These are phyloP conservation scores for Trichoderma sp. DNA, from an alignment of 2,329 filamentous ascomycete species.

Conservation along the genomic window DNA sequence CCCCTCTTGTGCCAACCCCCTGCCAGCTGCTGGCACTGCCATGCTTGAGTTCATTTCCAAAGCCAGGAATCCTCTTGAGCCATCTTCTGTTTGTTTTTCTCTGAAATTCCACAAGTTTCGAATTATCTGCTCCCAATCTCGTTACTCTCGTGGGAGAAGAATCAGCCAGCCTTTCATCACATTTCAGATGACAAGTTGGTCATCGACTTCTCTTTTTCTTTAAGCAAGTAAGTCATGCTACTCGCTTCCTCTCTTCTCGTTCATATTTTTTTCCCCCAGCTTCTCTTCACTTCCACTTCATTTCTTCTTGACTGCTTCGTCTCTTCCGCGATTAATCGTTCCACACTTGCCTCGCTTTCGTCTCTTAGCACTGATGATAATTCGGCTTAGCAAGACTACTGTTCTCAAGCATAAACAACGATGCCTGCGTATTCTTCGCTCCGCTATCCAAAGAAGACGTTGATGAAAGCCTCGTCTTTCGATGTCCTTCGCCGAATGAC, in stretches of 20 bases:
- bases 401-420: neutral
- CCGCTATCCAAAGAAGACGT: conserved; percentile 12
- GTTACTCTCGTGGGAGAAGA: neutral
- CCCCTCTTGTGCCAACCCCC: neutral
- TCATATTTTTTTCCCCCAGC: neutral
- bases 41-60: neutral
- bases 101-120: neutral
- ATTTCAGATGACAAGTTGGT: neutral
- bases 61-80: neutral
- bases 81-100: neutral
- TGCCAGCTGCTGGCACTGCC: conserved; percentile 8
- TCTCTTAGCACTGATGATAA: neutral
- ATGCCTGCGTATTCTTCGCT: conserved; percentile 19
- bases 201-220: neutral
- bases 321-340: neutral
- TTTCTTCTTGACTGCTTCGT: neutral
- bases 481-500: conserved; percentile 11
- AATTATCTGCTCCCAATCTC: neutral
- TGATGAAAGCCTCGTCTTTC: conserved; percentile 22
- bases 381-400: neutral
- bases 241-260: neutral
- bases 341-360: neutral
- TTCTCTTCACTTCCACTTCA: neutral
- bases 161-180: neutral
- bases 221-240: neutral